Evolutionary conservation across 1,284 basidiomycete species (phyloP).

Genomic region (Abortiporus biennis): DNA sequence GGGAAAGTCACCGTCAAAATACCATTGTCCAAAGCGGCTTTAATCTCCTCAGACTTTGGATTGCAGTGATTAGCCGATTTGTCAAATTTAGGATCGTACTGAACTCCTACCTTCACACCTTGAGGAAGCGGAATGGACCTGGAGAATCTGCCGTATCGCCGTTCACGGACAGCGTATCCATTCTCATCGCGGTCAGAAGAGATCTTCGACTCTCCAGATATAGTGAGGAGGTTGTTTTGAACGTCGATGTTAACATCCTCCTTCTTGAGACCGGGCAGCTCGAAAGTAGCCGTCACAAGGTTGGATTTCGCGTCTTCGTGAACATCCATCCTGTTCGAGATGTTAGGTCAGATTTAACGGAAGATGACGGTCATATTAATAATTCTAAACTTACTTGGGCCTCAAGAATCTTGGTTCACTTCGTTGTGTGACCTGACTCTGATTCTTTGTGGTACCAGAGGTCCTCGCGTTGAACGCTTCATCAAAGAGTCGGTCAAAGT

Average conservation of each 20-base stretch:
- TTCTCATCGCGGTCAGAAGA: constrained; percentile 30
- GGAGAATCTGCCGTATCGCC: constrained; percentile 40
- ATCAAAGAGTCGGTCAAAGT: constrained; percentile 46
- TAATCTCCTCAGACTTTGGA: constrained; percentile 36
- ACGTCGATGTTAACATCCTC: constrained; percentile 37
- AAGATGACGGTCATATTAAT: background rate
- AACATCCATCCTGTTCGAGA: constrained; percentile 36
- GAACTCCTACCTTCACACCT: constrained; percentile 37
- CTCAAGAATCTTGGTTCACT: constrained; percentile 1
- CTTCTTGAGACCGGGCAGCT: no score
- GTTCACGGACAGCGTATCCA: constrained; percentile 45
- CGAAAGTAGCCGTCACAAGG: constrained; percentile 39
- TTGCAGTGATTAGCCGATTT: constrained; percentile 4
- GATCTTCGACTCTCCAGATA: constrained; percentile 37
- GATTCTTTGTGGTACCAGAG: constrained; percentile 2
- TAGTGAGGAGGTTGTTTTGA: constrained; percentile 34
- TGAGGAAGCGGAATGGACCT: constrained; percentile 39
- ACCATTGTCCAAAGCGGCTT: constrained; percentile 38
- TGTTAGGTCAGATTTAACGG: background rate
- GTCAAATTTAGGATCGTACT: no score
- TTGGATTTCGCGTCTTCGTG: constrained; percentile 36
- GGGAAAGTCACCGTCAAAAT: constrained; percentile 40
- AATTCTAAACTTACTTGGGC: constrained; percentile 12
- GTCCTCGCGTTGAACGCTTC: constrained; percentile 28
- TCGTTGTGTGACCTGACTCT: constrained; percentile 5